Percentiles rank a stretch among this genome's conserved stretches.
These are phyloP conservation scores for Lasiosphaeria miniovina DNA, from an alignment of 495 filamentous ascomycete species.

Conservation along the genomic window DNA sequence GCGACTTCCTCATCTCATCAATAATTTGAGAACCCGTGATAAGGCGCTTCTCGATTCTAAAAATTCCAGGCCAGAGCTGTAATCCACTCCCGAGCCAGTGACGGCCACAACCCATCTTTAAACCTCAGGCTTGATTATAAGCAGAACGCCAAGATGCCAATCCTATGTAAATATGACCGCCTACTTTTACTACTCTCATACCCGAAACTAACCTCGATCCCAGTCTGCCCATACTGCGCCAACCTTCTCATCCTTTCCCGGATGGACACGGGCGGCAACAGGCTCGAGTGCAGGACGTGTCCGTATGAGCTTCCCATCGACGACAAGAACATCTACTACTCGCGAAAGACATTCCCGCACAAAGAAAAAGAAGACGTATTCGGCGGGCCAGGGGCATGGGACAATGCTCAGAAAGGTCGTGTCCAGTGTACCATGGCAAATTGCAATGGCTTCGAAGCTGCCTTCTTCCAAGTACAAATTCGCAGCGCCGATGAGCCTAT, in stretches of 20 bases:
- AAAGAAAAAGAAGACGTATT: constrained; percentile 91
- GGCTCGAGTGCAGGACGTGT: constrained; percentile 90
- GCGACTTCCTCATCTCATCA: too few species aligned
- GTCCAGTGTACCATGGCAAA: constrained; percentile 73
- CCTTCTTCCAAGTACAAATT: constrained; percentile 96
- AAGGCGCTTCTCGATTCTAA: too few species aligned
- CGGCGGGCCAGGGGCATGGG: constrained; percentile 81
- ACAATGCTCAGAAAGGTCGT: constrained; percentile 76
- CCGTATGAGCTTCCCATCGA: constrained; percentile 80
- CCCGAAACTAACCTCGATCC: constrained; percentile 7
- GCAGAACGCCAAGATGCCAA: constrained; percentile 47
- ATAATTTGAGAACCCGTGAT: too few species aligned
- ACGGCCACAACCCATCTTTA: too few species aligned
- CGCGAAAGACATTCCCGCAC: constrained; percentile 69
- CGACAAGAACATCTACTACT: constrained; percentile 65
- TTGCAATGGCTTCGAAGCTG: constrained; percentile 77
- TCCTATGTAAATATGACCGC: constrained; percentile 58
- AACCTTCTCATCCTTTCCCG: constrained; percentile 73
- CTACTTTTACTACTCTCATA: constrained; percentile 5
- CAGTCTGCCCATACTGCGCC: constrained; percentile 90
- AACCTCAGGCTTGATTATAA: not conserved
- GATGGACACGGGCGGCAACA: constrained; percentile 48
- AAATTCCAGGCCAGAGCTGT: too few species aligned
- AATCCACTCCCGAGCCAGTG: too few species aligned
- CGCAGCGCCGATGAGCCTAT: constrained; percentile 97